A percentile compares a stretch with the other conserved stretches of the same genome.
Evolutionary conservation across 169 alveolate genomes (phyloP).

Genomic region (Cryptosporidium andersoni): DNA sequence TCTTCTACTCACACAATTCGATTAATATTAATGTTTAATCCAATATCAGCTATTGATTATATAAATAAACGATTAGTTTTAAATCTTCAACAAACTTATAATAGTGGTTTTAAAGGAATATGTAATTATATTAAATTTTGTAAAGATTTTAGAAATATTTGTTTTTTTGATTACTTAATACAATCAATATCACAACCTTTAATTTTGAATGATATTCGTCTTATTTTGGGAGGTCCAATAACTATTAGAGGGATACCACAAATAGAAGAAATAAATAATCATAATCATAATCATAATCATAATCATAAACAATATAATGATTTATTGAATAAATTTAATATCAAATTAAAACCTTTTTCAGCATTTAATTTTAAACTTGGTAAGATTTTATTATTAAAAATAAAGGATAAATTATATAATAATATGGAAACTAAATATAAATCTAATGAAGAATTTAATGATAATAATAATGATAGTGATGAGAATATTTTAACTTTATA

Average conservation of each 20-base stretch:
- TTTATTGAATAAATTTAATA: too few species aligned
- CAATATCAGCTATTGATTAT: conserved; percentile 27
- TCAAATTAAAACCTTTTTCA: not conserved
- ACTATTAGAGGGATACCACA: conserved; percentile 45
- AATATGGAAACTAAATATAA: too few species aligned
- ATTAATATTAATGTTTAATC: conserved; percentile 27
- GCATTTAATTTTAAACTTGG: conserved; percentile 49
- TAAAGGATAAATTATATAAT: too few species aligned
- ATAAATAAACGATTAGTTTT: conserved; percentile 10
- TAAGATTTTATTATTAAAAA: not conserved
- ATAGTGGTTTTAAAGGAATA: too few species aligned
- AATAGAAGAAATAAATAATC: conserved; percentile 11
- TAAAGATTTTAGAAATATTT: not conserved
- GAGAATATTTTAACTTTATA: conserved; percentile 17
- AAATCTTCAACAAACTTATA: conserved; percentile 1
- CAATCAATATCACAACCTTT: conserved; percentile 16
- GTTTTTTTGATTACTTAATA: not conserved
- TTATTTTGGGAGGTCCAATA: conserved; percentile 49
- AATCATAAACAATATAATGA: not conserved
- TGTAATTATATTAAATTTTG: not conserved
- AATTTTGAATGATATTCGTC: conserved; percentile 43
- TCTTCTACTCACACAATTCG: conserved; percentile 23
- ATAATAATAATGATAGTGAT: not conserved
- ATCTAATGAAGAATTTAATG: not conserved
- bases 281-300: not conserved